Base-by-base conservation (phyloP, 202 grass and related monocot genomes). In the Schoenoplectus tabernaemontani region DNA sequence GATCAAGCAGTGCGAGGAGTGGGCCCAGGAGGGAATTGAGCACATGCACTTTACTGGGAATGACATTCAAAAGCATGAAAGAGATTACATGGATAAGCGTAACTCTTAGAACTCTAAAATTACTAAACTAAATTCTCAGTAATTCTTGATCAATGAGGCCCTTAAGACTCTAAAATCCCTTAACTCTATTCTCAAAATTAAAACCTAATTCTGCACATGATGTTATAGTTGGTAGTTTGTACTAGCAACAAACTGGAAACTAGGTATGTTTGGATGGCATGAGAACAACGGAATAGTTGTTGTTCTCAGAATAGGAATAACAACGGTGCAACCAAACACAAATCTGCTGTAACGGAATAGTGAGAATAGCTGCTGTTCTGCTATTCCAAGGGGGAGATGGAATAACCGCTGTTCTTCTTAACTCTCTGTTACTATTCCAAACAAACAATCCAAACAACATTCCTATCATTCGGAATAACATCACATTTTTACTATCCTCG, bases 1-100 rank as follows among this genome's bases (percentile, higher is more conserved):
- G 60, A 47, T 80, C 41, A 80, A 80, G 43, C 58, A 62, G 39
- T 80, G 77, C 47, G 77, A 65, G 60, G 77, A 65, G 57, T 80
- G 77, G 77, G 77, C 54, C 19, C 15, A 80, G 23, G 59, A 80
- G 15, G 77, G 59, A 46, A 26, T 47, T 80, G 77, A 80, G 60
- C 42, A 48, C 4, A 44, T 60, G 57, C 15, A 63, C n/a, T 80
- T 43, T 5, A 80, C 77, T 64, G 77, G 77, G 9, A 80, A 59
- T 80, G 58, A 80, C 77, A 47, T 46, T 17, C 57, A 63, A 47
- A 38, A 64, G 41, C 54, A 64, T 23, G 77, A 80, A 63, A 46
- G 30, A 13, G 37, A 80, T 46, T 15, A 16, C 38, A 80, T 80
- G 58, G 77, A 80, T 13, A 63, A 80, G 64, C 77, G 77, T 80